A percentile compares a stretch with the other conserved stretches of the same genome.
phyloP scores from a whole-genome alignment of 306 rosid species.

The Quercus variabilis region DNA sequence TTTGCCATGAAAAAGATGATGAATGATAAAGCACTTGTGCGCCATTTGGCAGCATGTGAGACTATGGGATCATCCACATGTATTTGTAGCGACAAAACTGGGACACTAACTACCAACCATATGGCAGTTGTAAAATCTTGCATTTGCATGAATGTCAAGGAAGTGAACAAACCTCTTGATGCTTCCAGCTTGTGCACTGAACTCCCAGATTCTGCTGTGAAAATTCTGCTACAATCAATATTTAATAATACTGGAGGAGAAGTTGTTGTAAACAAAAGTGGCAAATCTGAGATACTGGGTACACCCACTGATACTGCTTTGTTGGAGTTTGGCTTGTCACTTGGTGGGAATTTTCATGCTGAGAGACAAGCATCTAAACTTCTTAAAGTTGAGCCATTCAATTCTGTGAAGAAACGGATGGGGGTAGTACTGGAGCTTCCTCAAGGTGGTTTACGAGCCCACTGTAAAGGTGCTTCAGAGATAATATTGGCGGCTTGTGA shows the following conservation, averaged over 20 bases:
- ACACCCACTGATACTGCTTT: constrained; percentile 89
- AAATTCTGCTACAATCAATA: constrained; percentile 67
- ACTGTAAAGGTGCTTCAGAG: constrained; percentile 92
- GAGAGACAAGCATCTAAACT: constrained; percentile 61
- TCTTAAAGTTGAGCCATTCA: constrained; percentile 94
- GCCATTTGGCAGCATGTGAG: constrained; percentile 93
- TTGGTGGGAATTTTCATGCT: constrained; percentile 69
- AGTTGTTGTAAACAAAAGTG: constrained; percentile 60
- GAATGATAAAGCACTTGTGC: constrained; percentile 94
- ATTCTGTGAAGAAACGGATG: constrained; percentile 84
- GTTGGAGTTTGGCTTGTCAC: constrained; percentile 61
- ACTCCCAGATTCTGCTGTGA: constrained; percentile 55
- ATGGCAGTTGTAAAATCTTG: constrained; percentile 96
- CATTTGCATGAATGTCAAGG: constrained; percentile 69
- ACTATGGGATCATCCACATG: constrained; percentile 97
- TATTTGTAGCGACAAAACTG: constrained; percentile 93
- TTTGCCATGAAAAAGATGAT: constrained; percentile 98
- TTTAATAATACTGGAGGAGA: constrained; percentile 94
- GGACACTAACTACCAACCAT: constrained; percentile 86
- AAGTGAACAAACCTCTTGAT: constrained; percentile 29
- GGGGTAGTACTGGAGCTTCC: constrained; percentile 81
- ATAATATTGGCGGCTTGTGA: constrained; percentile 82
- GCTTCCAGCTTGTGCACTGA: constrained; percentile 51
- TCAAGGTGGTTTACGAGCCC: constrained; percentile 71
- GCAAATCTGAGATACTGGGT: constrained; percentile 76